Base-by-base conservation (phyloP, 1,284 basidiomycete genomes). In the Cryptococcus sp. region DNA sequence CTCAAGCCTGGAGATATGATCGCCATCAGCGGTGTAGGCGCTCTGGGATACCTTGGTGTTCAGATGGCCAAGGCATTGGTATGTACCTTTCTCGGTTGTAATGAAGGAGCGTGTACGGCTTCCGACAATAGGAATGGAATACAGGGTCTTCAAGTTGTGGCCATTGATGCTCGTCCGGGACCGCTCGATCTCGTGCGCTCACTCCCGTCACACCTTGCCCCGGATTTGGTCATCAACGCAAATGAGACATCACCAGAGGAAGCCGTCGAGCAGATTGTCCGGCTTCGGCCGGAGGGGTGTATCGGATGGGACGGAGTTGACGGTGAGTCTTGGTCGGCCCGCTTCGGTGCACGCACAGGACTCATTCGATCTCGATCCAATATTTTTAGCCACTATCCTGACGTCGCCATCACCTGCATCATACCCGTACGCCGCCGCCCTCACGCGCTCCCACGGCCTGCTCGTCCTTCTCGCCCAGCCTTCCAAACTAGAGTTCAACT, bases 21-120 rank as follows among this genome's bases (percentile, higher is more conserved):
- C n/a, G 67, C 59, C 4, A 67, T 69, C 40, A 65, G 61, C 37
- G 68, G 68, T 0, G 35, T 69, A 9, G 68, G 68, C 4, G 64
- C 66, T 1, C 47, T 69, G 6, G 68, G 68, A 1, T 55, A 57
- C 40, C 51, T 69, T 6, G 68, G 68, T 15, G 62, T 64, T 20
- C 68, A 69, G 39, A 62, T 69, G 51, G 66, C 63, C 16, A 69
- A 67, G 43, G 68, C 64, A 11, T 50, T 65, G 59, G 68, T 69
- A 37, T 43, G 66, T 52, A 23, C 9, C 9, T 33, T 33, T 33
- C 28, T 33, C 28, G n/a, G n/a, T n/a, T n/a, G n/a, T 40, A 23
- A 2, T 18, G 12, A 18, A 24, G 1, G 48, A 8, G 23, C 11
- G 13, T 21, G 18, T 36, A n/a, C n/a, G n/a, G n/a, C n/a, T n/a